These are phyloP conservation scores for Malus hybrid DNA, from an alignment of 331 rosid genomes.

Conservation along the genomic window DNA sequence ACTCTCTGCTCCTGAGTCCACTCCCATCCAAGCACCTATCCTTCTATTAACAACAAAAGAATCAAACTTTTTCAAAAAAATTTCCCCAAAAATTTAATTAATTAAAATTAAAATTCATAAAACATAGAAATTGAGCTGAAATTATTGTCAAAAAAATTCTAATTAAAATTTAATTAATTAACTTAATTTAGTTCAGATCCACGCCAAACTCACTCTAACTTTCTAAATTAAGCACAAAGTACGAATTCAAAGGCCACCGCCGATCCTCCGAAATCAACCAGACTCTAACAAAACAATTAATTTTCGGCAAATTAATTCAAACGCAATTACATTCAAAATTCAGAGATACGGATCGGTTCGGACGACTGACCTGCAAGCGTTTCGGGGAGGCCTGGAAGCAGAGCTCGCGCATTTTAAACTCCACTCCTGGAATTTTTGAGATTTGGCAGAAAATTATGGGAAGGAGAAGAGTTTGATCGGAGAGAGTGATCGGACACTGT, in stretches of 20 bases:
- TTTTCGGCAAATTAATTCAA: background rate
- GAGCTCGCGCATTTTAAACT: slow-evolving; percentile 21
- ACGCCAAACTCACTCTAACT: background rate
- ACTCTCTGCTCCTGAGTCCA: slow-evolving; percentile 5
- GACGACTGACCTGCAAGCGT: slow-evolving; percentile 25
- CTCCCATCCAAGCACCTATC: no score
- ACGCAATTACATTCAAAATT: background rate
- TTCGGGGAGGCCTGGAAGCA: slow-evolving; percentile 19
- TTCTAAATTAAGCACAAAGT: background rate
- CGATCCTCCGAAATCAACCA: background rate
- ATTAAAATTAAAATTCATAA: no score
- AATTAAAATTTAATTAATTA: background rate
- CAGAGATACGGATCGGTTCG: background rate
- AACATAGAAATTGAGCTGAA: background rate
- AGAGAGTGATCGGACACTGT: background rate
- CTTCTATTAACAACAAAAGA: no score
- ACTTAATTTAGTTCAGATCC: slow-evolving; percentile 5
- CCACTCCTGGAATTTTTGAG: background rate
- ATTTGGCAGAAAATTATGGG: background rate
- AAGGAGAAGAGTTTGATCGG: background rate
- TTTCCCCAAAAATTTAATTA: no score
- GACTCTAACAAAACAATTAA: background rate
- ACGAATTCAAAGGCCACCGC: background rate
- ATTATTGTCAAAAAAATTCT: background rate
- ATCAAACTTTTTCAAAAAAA: no score